Base-by-base conservation (phyloP, 495 filamentous ascomycete genomes). In the Collariella sp. region DNA sequence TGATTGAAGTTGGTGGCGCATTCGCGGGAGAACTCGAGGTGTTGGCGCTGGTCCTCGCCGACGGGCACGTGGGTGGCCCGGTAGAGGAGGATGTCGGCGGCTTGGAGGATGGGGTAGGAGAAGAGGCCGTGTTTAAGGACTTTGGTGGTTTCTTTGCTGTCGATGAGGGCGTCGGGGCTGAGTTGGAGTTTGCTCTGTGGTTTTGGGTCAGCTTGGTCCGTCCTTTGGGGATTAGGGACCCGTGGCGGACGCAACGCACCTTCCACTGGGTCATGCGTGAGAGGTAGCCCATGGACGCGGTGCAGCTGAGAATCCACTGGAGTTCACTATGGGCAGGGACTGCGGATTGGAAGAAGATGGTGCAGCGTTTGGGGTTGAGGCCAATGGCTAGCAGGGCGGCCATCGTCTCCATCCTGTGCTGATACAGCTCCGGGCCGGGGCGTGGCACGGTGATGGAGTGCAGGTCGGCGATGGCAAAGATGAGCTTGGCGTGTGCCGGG, bases 241-340 rank as follows among this genome's bases (percentile, higher is more conserved):
- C 22, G 36, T 15, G 3, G 7, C 22, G n/a, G 6, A 9, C 5
- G 9, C 33, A 20, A 39, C 46, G 34, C 31, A 40, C 88, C 81
- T 97, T 98, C 91, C 91, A 97, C 71, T 96, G 91, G 38, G 93
- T 97, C 94, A 98, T 98, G 11, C 94, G 79, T 3, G 82, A 84
- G 29, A 98, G 74, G 67, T 94, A 90, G 12, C 94, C 93, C 72
- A 87, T 90, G 4, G 83, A 87, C 26, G 94, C 88, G 35, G 85
- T 83, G 51, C 89, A 95, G 61, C 88, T 89, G 50, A 98, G 69
- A 55, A 97, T 94, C 93, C 94, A 98, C 82, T 93, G 91, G 57
- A 98, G 73, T 68, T 96, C 89, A 5, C 84, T 67, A 72, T 96
- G 93, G 22, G 81, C 82, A 9, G 81, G 79, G 10, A 95, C 86